Evolutionary conservation across 83 land plant species (phyloP).

Genomic region (Isoetes engelmannii): DNA sequence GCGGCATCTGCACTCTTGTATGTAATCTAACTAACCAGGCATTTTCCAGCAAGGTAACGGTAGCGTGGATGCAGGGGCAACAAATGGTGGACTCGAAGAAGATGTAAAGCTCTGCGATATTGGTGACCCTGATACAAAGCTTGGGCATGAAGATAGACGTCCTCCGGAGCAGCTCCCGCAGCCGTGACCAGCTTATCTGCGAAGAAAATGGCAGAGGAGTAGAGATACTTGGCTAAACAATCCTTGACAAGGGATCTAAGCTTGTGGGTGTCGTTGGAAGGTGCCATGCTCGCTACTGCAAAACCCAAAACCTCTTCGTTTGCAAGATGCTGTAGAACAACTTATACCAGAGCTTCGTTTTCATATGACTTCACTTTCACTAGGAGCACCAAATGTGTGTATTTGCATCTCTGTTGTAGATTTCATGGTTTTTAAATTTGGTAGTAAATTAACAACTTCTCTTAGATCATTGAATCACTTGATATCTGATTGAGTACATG

Average conservation of each 20-base stretch:
- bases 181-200: constrained; percentile 87
- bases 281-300: too few relatives aligned
- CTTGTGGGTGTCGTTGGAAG: constrained; percentile 16
- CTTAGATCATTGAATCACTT: too few relatives aligned
- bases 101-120: constrained; percentile 81
- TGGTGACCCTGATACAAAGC: constrained; percentile 88
- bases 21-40: constrained; percentile 45
- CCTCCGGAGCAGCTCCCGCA: constrained; percentile 62
- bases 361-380: too few relatives aligned
- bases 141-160: constrained; percentile 83
- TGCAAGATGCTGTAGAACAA: too few relatives aligned
- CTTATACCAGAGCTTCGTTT: too few relatives aligned
- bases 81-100: constrained; percentile 64
- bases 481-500: too few relatives aligned
- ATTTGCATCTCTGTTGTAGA: too few relatives aligned
- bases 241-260: constrained; percentile 85
- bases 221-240: constrained; percentile 87
- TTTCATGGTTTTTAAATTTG: too few relatives aligned
- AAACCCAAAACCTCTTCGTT: too few relatives aligned
- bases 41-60: constrained; percentile 95
- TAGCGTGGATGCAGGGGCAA: constrained; percentile 77
- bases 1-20: not conserved
- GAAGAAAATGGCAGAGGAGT: constrained; percentile 96
- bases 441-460: too few relatives aligned
- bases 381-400: too few relatives aligned